These are phyloP conservation scores for Escallonia rubra DNA, from an alignment of 129 eudicot genomes.

Conservation along the genomic window DNA sequence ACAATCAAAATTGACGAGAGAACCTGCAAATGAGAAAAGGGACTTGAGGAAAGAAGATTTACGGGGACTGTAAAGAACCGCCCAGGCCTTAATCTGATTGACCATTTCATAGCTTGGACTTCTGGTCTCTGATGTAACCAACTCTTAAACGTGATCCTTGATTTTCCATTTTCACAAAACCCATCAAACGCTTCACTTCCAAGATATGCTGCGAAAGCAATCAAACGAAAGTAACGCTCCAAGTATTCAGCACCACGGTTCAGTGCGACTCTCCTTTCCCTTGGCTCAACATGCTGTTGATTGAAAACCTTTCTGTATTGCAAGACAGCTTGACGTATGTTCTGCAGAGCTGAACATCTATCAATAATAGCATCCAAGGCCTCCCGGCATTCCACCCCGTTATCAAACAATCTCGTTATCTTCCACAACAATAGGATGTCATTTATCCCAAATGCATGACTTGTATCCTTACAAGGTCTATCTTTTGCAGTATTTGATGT, in stretches of 20 bases:
- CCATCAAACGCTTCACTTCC: conserved; percentile 99
- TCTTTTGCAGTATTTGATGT: conserved; percentile 21
- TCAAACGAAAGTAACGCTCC: conserved; percentile 90
- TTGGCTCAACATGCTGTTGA: conserved; percentile 83
- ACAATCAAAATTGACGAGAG: conserved; percentile 8
- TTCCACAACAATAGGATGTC: conserved; percentile 92
- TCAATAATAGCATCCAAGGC: conserved; percentile 89
- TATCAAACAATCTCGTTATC: conserved; percentile 89
- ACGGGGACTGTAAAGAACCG: conserved; percentile 91
- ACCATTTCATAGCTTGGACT: conserved; percentile 99
- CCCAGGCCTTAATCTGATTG: conserved; percentile 91
- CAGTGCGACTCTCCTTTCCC: conserved; percentile 91
- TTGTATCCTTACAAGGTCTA: conserved; percentile 30
- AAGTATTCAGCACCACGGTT: conserved; percentile 97
- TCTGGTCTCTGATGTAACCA: conserved; percentile 93
- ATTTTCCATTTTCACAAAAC: conserved; percentile 67
- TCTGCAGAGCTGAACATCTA: conserved; percentile 94
- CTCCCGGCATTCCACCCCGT: conserved; percentile 91
- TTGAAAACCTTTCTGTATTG: conserved; percentile 69
- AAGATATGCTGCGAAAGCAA: conserved; percentile 96
- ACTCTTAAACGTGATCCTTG: conserved; percentile 64
- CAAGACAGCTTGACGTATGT: conserved; percentile 91
- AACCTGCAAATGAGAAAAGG: conserved; percentile 10
- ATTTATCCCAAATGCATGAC: conserved; percentile 77
- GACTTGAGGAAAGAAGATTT: conserved; percentile 19